Percentiles rank a stretch among this genome's conserved stretches.
phyloP scores from a whole-genome alignment of 1,284 basidiomycete genomes.

The Pseudozyma tsukubaensis region DNA sequence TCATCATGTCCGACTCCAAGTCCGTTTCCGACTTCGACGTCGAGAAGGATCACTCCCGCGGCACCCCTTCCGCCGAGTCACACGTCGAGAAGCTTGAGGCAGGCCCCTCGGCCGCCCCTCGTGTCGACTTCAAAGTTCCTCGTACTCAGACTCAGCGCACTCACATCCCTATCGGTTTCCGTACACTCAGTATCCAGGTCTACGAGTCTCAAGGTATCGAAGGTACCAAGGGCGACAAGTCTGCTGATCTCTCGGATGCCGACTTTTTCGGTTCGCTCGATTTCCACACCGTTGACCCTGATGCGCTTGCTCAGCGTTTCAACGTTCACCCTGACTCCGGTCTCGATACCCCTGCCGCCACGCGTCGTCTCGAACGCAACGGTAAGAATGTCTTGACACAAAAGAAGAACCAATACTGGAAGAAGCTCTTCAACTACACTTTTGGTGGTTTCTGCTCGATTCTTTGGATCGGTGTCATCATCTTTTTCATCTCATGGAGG shows the following conservation, averaged over 20 bases:
- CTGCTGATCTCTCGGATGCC: slow-evolving; percentile 34
- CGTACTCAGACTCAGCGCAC: slow-evolving; percentile 44
- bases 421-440: slow-evolving; percentile 73
- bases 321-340: slow-evolving; percentile 71
- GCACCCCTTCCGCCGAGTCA: slow-evolving; percentile 21
- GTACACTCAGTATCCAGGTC: slow-evolving; percentile 62
- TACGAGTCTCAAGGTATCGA: slow-evolving; percentile 49
- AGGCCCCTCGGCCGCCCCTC: slow-evolving; percentile 20
- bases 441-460: slow-evolving; percentile 75
- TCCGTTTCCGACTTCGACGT: slow-evolving; percentile 36
- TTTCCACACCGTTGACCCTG: slow-evolving; percentile 73
- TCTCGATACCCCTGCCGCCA: slow-evolving; percentile 73
- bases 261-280: slow-evolving; percentile 70
- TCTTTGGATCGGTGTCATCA: slow-evolving; percentile 73
- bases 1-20: slow-evolving; percentile 34
- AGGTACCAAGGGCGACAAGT: slow-evolving; percentile 25
- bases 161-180: slow-evolving; percentile 58
- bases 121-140: slow-evolving; percentile 42
- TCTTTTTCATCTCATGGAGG: slow-evolving; percentile 73
- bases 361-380: slow-evolving; percentile 71
- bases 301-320: slow-evolving; percentile 73
- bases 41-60: slow-evolving; percentile 36
- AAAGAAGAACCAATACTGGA: slow-evolving; percentile 72
- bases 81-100: slow-evolving; percentile 8
- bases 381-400: slow-evolving; percentile 73